Evolutionary conservation across 225 moss, liverwort and hornwort species (phyloP), one percentile per base, ranked within the genome.

Genomic region (Marchantia paleacea): DNA sequence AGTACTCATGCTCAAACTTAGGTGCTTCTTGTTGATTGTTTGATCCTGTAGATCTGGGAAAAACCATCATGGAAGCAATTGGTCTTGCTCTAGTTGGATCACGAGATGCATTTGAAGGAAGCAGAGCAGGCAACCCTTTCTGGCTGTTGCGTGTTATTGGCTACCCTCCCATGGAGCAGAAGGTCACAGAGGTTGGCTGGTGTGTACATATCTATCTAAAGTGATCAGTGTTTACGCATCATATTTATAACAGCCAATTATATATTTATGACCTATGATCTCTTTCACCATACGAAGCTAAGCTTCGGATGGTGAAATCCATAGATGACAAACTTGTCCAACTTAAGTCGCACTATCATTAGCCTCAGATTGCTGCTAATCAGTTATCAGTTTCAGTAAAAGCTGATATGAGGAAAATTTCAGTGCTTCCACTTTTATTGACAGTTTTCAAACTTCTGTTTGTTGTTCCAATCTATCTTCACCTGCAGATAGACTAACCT

Each of bases 81-180:
- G 95, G 93, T 19, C 82, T 95, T 83, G 99, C 95, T 83, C 86
- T 99, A 39, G 89, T 89, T 88, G 99, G 92, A 83, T 89, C 90
- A 72, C 85, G 78, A 68, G 92, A 92, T 72, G 81, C 90, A 30
- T 99, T 99, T 83, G 99, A 91, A 84, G 95, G 92, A n/a, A 85
- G 84, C 65, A 89, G 86, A 85, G 99, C 95, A 81, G 95, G 95
- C 52, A 91, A 94, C 73, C 94, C 95, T n/a, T 95, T 91, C 79
- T 99, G 99, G 99, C 80, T 95, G 52, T 74, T 99, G 81, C 90
- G 99, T 66, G 85, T 95, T 52, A 99, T 99, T 83, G 94, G 99
- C 31, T 99, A 99, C 82, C 99, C 99, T 73, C 90, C 95, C 31
- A 68, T 78, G 11, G 79, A 84, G 70, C 78, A 80, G 73, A 82